phyloP scores from a whole-genome alignment of 768 basidiomycete species.

The Arthromyces matolae region DNA sequence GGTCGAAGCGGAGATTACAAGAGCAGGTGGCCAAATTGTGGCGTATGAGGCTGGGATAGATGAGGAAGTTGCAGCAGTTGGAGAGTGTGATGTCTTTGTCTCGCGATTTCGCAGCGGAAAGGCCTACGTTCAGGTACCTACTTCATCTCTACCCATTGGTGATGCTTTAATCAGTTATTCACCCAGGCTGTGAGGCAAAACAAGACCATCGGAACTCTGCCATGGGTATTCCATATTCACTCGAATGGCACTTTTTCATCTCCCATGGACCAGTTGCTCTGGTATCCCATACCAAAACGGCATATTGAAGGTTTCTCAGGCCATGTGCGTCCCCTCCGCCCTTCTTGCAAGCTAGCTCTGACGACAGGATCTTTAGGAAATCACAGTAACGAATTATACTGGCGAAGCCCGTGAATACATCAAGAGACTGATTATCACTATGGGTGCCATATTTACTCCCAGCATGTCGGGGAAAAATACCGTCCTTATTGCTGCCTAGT shows the following conservation, averaged over 20 bases:
- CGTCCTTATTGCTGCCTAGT: constrained; percentile 83
- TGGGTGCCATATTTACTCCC: constrained; percentile 81
- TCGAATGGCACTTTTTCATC: constrained; percentile 54
- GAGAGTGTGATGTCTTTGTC: constrained; percentile 68
- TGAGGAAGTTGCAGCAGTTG: constrained; percentile 32
- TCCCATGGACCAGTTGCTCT: constrained; percentile 74
- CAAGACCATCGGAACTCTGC: constrained; percentile 72
- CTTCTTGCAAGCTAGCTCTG: neutral
- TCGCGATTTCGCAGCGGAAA: constrained; percentile 64
- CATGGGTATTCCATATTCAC: constrained; percentile 82
- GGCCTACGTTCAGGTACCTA: constrained; percentile 65
- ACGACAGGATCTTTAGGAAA: constrained; percentile 46
- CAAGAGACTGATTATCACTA: constrained; percentile 70
- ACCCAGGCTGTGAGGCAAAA: constrained; percentile 54
- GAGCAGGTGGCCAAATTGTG: constrained; percentile 49
- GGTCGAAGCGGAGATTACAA: constrained; percentile 54
- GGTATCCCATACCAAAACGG: constrained; percentile 74
- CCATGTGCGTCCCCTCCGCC: constrained; percentile 44
- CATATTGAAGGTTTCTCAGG: constrained; percentile 54
- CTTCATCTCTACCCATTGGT: neutral
- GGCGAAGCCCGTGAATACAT: constrained; percentile 86
- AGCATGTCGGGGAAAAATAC: constrained; percentile 78
- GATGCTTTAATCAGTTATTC: neutral
- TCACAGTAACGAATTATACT: constrained; percentile 87
- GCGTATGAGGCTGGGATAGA: constrained; percentile 29